phyloP scores from a whole-genome alignment of 192 early-diverging fungal genomes.

The Chytriomyces hyalinus region DNA sequence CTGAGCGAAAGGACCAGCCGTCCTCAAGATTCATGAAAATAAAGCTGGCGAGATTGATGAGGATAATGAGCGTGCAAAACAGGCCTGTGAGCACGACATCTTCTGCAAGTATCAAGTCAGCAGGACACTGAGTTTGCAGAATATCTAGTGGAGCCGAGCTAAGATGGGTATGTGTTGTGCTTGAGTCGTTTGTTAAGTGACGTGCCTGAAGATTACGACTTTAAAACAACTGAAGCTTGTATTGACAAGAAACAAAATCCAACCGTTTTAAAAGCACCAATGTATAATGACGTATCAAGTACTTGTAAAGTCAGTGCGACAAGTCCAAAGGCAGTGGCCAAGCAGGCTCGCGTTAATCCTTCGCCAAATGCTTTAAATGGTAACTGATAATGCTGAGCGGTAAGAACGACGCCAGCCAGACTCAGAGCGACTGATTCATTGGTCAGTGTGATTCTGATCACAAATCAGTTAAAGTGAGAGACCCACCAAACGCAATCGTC shows the following conservation, averaged over 20 bases:
- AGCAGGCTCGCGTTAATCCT: constrained; percentile 25
- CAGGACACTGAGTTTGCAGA: neutral
- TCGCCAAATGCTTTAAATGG: constrained; percentile 18
- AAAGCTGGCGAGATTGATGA: constrained; percentile 9
- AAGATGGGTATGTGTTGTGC: neutral
- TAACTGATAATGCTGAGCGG: neutral
- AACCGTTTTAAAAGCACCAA: neutral
- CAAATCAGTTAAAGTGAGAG: too few species aligned
- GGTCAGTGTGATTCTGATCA: too few species aligned
- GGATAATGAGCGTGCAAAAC: constrained; percentile 13
- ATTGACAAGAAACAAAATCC: neutral
- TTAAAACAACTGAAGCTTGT: neutral
- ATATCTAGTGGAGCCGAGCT: neutral
- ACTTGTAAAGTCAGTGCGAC: neutral
- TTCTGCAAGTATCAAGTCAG: constrained; percentile 14
- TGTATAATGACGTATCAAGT: neutral
- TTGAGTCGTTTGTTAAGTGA: neutral
- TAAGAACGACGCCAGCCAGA: constrained; percentile 10
- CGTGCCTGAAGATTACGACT: neutral
- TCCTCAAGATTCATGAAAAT: constrained; percentile 28
- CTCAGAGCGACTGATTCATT: neutral
- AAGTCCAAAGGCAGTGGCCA: constrained; percentile 7
- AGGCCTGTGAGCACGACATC: constrained; percentile 6
- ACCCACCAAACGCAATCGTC: too few species aligned
- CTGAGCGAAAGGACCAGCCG: constrained; percentile 21